Percentiles rank a stretch among this genome's conserved stretches.
Conservation (phyloP, 2,329 filamentous ascomycete species). For the Anisogramma anomala region DNA sequence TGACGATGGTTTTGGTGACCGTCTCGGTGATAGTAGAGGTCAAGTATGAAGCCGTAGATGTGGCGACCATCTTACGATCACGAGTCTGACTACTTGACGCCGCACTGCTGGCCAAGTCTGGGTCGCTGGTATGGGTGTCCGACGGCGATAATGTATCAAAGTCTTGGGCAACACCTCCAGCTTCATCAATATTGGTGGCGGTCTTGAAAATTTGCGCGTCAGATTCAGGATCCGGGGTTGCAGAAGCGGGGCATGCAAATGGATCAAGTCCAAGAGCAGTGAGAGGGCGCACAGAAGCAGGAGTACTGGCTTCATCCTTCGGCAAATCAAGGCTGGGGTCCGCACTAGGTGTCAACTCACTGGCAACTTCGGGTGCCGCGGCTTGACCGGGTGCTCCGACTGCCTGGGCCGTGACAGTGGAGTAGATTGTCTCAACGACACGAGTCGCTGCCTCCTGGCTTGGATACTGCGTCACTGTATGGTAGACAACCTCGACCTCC, state of each 20-base stretch:
- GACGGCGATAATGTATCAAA: neutral
- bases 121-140: neutral
- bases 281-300: neutral
- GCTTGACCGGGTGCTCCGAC: neutral
- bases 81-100: neutral
- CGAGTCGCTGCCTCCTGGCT: conserved; percentile 7
- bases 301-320: neutral
- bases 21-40: conserved; percentile 14
- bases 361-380: conserved; percentile 2
- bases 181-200: conserved; percentile 1
- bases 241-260: conserved; percentile 1
- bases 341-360: conserved; percentile 11
- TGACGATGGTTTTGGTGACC: conserved; percentile 19
- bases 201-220: conserved; percentile 9
- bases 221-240: conserved; percentile 8
- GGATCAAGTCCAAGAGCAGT: conserved; percentile 5
- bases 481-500: conserved; percentile 7
- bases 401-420: conserved; percentile 11
- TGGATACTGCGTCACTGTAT: conserved; percentile 4
- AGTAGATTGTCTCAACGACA: conserved; percentile 14
- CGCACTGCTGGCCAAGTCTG: too few relatives aligned
- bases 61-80: neutral
- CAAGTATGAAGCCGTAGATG: neutral
- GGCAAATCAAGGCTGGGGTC: conserved; percentile 12
- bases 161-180: neutral